Evolutionary conservation across 495 filamentous ascomycete genomes (phyloP).

Genomic region (Tuber calosporum): DNA sequence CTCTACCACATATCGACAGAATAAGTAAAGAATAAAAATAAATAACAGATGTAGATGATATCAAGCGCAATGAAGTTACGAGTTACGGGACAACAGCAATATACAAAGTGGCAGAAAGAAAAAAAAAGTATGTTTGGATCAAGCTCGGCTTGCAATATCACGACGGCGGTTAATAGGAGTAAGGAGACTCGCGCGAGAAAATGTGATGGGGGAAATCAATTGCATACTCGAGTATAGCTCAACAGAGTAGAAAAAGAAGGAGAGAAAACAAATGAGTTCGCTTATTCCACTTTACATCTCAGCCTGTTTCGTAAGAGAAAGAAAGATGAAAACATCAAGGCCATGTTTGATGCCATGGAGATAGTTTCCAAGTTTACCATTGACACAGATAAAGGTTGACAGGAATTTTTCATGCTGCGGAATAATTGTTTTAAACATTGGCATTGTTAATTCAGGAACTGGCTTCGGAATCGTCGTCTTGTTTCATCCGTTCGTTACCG

Average conservation of each 20-base stretch:
- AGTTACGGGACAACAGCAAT: background rate
- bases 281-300: conserved; percentile 14
- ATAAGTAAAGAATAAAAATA: background rate
- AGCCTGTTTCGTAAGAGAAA: conserved; percentile 2
- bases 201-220: background rate
- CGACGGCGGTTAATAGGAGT: background rate
- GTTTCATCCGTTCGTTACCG: conserved; percentile 26
- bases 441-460: no score
- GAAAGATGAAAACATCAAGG: background rate
- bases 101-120: conserved; percentile 5
- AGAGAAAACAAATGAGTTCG: conserved; percentile 14
- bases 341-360: background rate
- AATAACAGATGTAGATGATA: background rate
- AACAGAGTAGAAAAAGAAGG: background rate
- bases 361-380: background rate
- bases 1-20: background rate
- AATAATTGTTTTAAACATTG: no score
- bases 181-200: conserved; percentile 1
- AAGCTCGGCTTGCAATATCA: background rate
- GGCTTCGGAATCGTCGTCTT: background rate
- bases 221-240: background rate
- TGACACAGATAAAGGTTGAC: background rate
- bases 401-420: no score
- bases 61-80: background rate
- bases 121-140: conserved; percentile 5